phyloP scores from a whole-genome alignment of 2,329 filamentous ascomycete genomes.

The Fusarium cicatricum region DNA sequence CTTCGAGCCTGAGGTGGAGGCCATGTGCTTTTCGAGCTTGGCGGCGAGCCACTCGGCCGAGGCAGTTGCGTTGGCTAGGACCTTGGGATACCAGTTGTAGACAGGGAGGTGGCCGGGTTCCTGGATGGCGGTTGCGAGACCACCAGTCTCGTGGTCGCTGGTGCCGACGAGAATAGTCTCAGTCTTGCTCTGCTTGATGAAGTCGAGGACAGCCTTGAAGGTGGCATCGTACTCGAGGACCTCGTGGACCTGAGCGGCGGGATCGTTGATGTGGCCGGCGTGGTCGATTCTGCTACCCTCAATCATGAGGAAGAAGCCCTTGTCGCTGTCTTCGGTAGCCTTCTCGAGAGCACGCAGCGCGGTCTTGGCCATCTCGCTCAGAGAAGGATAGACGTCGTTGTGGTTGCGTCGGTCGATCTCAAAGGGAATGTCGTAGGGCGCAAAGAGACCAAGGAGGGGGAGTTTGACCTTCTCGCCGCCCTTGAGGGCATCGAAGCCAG shows the following conservation, averaged over 20 bases:
- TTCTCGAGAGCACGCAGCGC: slow-evolving; percentile 81
- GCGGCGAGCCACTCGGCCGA: slow-evolving; percentile 76
- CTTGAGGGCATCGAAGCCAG: slow-evolving; percentile 78
- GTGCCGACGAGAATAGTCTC: slow-evolving; percentile 87
- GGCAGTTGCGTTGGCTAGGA: slow-evolving; percentile 79
- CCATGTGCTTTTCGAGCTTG: slow-evolving; percentile 69
- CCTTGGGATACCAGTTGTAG: slow-evolving; percentile 81
- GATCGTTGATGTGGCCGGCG: slow-evolving; percentile 86
- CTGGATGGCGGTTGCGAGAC: slow-evolving; percentile 81
- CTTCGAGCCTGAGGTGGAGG: slow-evolving; percentile 44
- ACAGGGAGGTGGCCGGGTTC: slow-evolving; percentile 61
- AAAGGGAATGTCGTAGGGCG: slow-evolving; percentile 83
- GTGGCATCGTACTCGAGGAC: slow-evolving; percentile 94
- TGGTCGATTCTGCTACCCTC: slow-evolving; percentile 97
- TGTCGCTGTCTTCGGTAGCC: slow-evolving; percentile 83
- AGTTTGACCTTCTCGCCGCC: slow-evolving; percentile 74
- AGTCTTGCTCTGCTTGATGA: slow-evolving; percentile 76
- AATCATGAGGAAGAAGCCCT: slow-evolving; percentile 99
- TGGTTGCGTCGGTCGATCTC: slow-evolving; percentile 88
- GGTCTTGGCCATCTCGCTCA: slow-evolving; percentile 89
- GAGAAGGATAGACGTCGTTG: slow-evolving; percentile 82
- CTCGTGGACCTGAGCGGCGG: slow-evolving; percentile 85
- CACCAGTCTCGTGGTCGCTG: slow-evolving; percentile 96
- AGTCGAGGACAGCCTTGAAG: slow-evolving; percentile 84
- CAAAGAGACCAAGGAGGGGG: slow-evolving; percentile 87